Evolutionary conservation across 2,329 filamentous ascomycete species (phyloP), one percentile per base, ranked within the genome.

Genomic region (Dothideomycetes sp.): DNA sequence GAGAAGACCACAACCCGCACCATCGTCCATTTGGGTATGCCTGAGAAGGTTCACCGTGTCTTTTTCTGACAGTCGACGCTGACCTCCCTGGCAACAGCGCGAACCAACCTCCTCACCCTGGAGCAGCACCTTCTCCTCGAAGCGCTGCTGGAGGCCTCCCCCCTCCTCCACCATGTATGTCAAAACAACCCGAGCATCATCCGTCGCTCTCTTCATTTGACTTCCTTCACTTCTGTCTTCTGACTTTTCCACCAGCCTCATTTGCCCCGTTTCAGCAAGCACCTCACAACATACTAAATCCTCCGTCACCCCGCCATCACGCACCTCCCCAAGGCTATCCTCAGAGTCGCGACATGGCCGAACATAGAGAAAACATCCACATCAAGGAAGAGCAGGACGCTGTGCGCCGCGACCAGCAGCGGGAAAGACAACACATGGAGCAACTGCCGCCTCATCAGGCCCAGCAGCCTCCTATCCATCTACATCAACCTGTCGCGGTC

Each of bases 401-500:
- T 49, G 60, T 60, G 46, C 53, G 59, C 22, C 58, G 60, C 40
- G 57, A 54, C 12, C 61, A 64, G 42, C 71, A 75, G 46, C 64
- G 73, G 44, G 73, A 78, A 49, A 68, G 73, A 33, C 80, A 84
- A 52, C 71, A 75, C 44, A 65, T 75, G 49, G 78, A 84, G 49
- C 81, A 80, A 51, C 73, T 76, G 36, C 75, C 83, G 45, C 78
- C 82, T 18, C 86, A 91, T 56, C 88, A 95, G 61, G 91, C 82
- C 63, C 88, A 84, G 56, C 80, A 84, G 27, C 85, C 82, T 43
- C 86, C 88, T 3, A 84, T 94, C 41, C 86, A 88, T 41, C 81
- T 96, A 53, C 89, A 96, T 63, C 89, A 96, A 61, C 89, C 89
- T 4, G 87, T 95, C 45, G 89, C 89, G 47, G 65, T 71, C 3